These are phyloP conservation scores for Patellaria atrata DNA, from an alignment of 495 filamentous ascomycete species.

Conservation along the genomic window DNA sequence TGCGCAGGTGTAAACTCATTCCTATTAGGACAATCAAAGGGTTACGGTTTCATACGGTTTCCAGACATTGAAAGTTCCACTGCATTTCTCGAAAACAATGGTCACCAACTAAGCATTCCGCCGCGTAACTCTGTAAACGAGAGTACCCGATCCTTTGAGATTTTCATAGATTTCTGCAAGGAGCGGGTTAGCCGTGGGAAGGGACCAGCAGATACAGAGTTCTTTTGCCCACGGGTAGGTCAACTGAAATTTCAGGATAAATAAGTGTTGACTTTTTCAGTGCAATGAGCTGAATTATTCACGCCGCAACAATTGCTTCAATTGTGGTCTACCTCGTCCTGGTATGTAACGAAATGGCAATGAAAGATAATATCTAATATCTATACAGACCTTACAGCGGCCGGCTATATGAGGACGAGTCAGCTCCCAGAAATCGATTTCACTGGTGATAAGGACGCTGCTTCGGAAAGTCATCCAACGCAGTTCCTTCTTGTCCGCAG, in stretches of 20 bases:
- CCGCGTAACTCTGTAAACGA: no score
- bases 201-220: neutral
- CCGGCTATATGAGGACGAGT: no score
- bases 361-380: no score
- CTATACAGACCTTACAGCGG: no score
- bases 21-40: slow-evolving; percentile 1
- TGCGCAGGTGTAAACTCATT: neutral
- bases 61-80: neutral
- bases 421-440: slow-evolving; percentile 40
- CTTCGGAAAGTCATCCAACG: slow-evolving; percentile 56
- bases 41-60: slow-evolving; percentile 1
- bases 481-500: slow-evolving; percentile 70
- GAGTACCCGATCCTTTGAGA: no score
- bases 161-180: no score
- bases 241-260: neutral
- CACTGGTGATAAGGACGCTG: slow-evolving; percentile 69
- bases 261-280: no score
- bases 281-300: neutral
- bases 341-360: neutral
- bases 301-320: neutral
- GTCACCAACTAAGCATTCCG: neutral
- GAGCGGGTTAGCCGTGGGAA: neutral
- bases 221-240: neutral
- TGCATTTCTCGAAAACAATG: neutral
- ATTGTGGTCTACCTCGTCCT: neutral